Conservation (phyloP, 2,329 filamentous ascomycete genomes). For the Cytospora piceae region DNA sequence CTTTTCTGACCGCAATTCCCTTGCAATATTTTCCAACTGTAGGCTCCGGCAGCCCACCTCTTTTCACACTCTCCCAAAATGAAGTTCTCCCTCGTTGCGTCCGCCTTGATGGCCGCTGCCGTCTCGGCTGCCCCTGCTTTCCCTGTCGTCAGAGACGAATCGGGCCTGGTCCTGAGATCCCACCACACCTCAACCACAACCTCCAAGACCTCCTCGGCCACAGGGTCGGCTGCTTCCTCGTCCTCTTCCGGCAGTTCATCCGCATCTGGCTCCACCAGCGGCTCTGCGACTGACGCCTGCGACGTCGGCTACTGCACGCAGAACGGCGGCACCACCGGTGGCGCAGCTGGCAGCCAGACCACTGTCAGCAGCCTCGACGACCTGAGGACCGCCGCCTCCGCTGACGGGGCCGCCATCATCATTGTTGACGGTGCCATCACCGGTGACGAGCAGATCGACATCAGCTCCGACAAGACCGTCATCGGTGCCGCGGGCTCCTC, state of each 20-base stretch:
- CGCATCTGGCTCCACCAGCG: not conserved
- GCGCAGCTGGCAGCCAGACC: constrained; percentile 56
- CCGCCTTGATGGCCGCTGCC: constrained; percentile 12
- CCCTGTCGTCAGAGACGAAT: not conserved
- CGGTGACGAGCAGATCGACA: constrained; percentile 45
- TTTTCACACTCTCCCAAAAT: constrained; percentile 19
- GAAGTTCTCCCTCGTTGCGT: constrained; percentile 25
- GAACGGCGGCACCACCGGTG: constrained; percentile 58
- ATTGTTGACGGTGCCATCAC: constrained; percentile 51
- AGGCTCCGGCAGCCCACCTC: constrained; percentile 25
- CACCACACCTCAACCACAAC: constrained; percentile 6
- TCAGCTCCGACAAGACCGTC: constrained; percentile 56
- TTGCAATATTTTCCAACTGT: constrained; percentile 22
- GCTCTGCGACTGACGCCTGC: constrained; percentile 29
- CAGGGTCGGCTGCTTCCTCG: not conserved
- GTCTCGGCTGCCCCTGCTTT: constrained; percentile 19
- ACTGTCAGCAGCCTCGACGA: constrained; percentile 56
- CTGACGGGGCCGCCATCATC: constrained; percentile 50
- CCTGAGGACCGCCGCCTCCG: constrained; percentile 53
- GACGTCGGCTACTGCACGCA: constrained; percentile 50
- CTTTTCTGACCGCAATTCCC: constrained; percentile 7
- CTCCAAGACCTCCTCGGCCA: not conserved
- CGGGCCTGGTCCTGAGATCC: not conserved
- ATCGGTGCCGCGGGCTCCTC: constrained; percentile 47
- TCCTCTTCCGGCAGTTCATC: not conserved